Conservation (phyloP, 768 basidiomycete genomes). For the Termitomyces sp. region DNA sequence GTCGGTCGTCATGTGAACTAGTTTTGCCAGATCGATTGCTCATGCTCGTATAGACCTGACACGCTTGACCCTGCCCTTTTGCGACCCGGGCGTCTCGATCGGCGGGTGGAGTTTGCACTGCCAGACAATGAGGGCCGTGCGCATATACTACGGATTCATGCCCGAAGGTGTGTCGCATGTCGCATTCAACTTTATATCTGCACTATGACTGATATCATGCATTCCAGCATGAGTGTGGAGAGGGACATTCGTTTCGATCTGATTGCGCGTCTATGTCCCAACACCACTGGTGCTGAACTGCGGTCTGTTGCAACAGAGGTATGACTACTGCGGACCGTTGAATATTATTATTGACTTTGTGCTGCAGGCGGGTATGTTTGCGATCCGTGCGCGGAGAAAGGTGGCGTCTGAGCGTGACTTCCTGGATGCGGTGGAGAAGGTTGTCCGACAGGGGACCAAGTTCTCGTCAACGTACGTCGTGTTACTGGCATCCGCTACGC, state of each 20-base stretch:
- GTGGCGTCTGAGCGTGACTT: slow-evolving; percentile 98
- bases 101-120: slow-evolving; percentile 93
- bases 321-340: slow-evolving; percentile 14
- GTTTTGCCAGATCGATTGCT: not conserved
- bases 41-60: slow-evolving; percentile 66
- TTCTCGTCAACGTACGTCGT: slow-evolving; percentile 92
- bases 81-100: slow-evolving; percentile 92
- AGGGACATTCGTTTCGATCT: slow-evolving; percentile 96
- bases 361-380: slow-evolving; percentile 97
- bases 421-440: slow-evolving; percentile 97
- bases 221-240: slow-evolving; percentile 89
- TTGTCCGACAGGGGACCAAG: slow-evolving; percentile 95
- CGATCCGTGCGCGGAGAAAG: slow-evolving; percentile 93
- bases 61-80: slow-evolving; percentile 96
- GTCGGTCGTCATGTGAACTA: slow-evolving; percentile 35
- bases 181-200: not conserved
- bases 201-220: not conserved
- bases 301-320: slow-evolving; percentile 97
- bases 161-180: slow-evolving; percentile 61
- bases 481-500: not conserved
- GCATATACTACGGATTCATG: slow-evolving; percentile 95
- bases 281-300: slow-evolving; percentile 97
- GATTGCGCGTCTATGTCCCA: slow-evolving; percentile 94
- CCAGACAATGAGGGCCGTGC: slow-evolving; percentile 96
- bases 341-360: not conserved